Conservation (phyloP, 2,329 filamentous ascomycete genomes). For the Trichoderma sp. region DNA sequence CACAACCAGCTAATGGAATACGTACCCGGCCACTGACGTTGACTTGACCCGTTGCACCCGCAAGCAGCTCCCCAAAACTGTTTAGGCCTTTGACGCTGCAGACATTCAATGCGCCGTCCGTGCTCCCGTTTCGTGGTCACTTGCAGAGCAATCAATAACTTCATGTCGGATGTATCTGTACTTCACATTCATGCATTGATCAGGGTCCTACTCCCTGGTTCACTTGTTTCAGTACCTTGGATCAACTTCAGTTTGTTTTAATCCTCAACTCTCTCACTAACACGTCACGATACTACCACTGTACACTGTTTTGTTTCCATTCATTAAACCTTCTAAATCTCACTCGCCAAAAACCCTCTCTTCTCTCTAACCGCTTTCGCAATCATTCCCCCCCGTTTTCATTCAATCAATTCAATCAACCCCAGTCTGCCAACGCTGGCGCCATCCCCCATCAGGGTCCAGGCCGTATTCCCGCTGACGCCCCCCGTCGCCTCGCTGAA, state of each 20-base stretch:
- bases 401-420: not conserved
- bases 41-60: not conserved
- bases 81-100: not conserved
- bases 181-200: not conserved
- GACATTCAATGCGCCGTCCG: not conserved
- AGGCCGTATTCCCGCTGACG: constrained; percentile 17
- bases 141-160: not conserved
- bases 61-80: not conserved
- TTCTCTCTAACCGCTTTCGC: not conserved
- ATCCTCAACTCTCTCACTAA: not conserved
- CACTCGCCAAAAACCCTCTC: not conserved
- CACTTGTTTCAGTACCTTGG: not conserved
- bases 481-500: not conserved
- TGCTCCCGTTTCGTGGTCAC: not conserved
- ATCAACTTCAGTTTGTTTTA: not conserved
- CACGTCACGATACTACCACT: not conserved
- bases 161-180: not conserved
- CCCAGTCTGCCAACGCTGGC: not conserved
- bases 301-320: not conserved
- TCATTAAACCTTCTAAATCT: not conserved
- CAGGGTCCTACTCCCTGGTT: not conserved
- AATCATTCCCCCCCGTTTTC: not conserved
- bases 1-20: not conserved
- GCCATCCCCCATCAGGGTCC: not conserved
- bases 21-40: not conserved